Conservation (phyloP, 257 asterid genomes). For the Striga asiatica region DNA sequence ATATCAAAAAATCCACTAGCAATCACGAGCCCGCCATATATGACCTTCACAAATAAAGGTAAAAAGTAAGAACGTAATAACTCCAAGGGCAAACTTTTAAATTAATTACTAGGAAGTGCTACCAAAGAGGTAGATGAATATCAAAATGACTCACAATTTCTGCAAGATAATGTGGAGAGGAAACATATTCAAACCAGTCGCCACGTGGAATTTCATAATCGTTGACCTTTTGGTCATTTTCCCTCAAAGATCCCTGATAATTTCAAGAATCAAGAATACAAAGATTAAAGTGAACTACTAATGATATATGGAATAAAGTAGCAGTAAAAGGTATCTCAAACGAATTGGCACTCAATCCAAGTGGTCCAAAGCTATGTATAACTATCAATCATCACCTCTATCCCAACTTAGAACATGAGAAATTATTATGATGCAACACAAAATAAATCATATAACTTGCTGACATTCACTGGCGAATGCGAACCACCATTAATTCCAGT, state of each 20-base stretch:
- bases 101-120: not conserved
- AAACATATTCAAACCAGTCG: constrained; percentile 91
- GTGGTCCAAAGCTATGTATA: too few species aligned
- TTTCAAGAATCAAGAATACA: constrained; percentile 3
- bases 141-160: constrained; percentile 53
- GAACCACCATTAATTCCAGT: too few species aligned
- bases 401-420: too few species aligned
- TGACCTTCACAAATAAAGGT: constrained; percentile 38
- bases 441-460: too few species aligned
- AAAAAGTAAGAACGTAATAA: not conserved
- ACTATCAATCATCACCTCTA: too few species aligned
- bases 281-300: not conserved
- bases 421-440: too few species aligned
- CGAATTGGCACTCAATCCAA: too few species aligned
- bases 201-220: constrained; percentile 61
- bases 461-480: too few species aligned
- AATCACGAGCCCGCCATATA: constrained; percentile 68
- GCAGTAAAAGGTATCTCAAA: too few species aligned
- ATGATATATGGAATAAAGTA: not conserved
- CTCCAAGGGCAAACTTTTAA: too few species aligned
- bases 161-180: constrained; percentile 89
- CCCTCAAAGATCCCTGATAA: constrained; percentile 65
- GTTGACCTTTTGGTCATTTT: constrained; percentile 23
- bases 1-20: constrained; percentile 67
- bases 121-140: too few species aligned